Percentiles rank a stretch among this genome's conserved stretches.
Conservation (phyloP, 2,329 filamentous ascomycete species). For the Aaosphaeria pasadenensis region DNA sequence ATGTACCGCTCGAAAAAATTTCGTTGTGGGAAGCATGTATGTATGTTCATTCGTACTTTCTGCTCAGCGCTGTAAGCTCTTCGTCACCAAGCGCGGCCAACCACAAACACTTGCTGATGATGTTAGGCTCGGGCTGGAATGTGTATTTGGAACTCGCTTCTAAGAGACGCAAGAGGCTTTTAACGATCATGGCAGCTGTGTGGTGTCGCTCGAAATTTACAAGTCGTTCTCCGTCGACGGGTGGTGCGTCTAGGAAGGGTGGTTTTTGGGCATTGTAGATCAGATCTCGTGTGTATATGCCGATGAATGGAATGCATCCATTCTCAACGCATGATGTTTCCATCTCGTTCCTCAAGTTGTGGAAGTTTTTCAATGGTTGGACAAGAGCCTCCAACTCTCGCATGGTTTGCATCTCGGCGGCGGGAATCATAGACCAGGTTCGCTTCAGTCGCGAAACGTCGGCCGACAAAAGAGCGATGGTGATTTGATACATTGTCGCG, state of each 20-base stretch:
- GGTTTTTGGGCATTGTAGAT: conserved; percentile 79
- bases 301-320: conserved; percentile 79
- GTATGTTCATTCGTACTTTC: conserved; percentile 23
- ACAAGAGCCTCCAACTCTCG: conserved; percentile 69
- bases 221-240: conserved; percentile 57
- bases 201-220: conserved; percentile 84
- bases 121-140: conserved; percentile 72
- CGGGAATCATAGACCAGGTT: conserved; percentile 70
- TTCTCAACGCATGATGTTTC: conserved; percentile 63
- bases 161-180: conserved; percentile 73
- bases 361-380: conserved; percentile 74
- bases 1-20: neutral
- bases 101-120: conserved; percentile 82
- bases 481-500: conserved; percentile 77
- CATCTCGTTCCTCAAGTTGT: conserved; percentile 76
- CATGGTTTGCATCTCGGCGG: conserved; percentile 63
- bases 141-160: conserved; percentile 74
- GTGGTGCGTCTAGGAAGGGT: conserved; percentile 67
- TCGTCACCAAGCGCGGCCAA: conserved; percentile 72
- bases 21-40: neutral
- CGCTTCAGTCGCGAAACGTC: conserved; percentile 65
- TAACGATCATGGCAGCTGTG: conserved; percentile 71
- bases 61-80: conserved; percentile 56
- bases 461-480: conserved; percentile 71
- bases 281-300: conserved; percentile 76